These are phyloP conservation scores for Gossypium ekmanianum DNA, from an alignment of 345 rosid genomes.

Conservation along the genomic window DNA sequence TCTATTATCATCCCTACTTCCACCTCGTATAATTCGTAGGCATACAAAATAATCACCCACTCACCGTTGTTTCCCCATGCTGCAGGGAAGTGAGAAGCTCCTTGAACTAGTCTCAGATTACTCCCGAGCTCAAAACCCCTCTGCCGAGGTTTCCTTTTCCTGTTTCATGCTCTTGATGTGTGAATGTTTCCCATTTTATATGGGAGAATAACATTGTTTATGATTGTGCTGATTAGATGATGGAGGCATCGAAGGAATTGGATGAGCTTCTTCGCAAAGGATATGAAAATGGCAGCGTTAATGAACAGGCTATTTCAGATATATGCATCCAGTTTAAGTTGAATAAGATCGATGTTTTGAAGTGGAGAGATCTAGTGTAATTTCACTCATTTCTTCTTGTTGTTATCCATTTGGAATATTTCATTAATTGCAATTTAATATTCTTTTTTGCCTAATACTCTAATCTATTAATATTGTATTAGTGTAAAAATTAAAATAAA, in stretches of 20 bases:
- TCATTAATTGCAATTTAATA: too few species aligned
- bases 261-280: too few species aligned
- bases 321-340: neutral
- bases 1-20: too few species aligned
- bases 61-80: neutral
- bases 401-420: too few species aligned
- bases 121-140: slow-evolving; percentile 27
- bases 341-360: neutral
- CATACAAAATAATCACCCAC: neutral
- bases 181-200: too few species aligned
- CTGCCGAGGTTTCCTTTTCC: neutral
- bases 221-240: too few species aligned
- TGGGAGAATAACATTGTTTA: too few species aligned
- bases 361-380: neutral
- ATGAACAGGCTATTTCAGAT: neutral
- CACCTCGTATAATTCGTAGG: neutral
- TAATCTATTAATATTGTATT: too few species aligned
- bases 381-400: neutral
- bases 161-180: neutral
- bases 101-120: slow-evolving; percentile 59
- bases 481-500: too few species aligned
- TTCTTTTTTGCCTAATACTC: too few species aligned
- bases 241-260: too few species aligned
- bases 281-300: neutral
- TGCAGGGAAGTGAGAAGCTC: slow-evolving; percentile 91